A percentile compares a stretch with the other conserved stretches of the same genome.
These are phyloP conservation scores for Penicillium manginii DNA, from an alignment of 495 filamentous ascomycete species.

Conservation along the genomic window DNA sequence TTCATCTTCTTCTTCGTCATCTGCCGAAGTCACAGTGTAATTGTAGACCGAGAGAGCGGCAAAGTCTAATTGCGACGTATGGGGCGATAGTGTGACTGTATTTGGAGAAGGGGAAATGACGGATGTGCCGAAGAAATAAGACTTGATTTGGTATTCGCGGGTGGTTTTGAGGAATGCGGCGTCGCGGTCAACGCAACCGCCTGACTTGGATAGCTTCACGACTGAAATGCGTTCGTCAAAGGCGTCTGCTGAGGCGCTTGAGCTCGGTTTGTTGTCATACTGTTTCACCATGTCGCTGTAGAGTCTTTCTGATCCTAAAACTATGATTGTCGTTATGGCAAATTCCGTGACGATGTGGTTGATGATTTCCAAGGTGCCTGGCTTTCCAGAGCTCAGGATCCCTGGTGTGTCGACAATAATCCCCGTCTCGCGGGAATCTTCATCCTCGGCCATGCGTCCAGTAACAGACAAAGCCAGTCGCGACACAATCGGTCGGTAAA, in stretches of 20 bases:
- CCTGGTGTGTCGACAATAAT: constrained; percentile 88
- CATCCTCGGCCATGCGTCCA: constrained; percentile 78
- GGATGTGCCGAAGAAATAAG: constrained; percentile 90
- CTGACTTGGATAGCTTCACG: constrained; percentile 81
- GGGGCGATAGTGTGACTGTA: constrained; percentile 78
- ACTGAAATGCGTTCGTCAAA: constrained; percentile 68
- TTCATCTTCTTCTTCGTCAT: constrained; percentile 51
- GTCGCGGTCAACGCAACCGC: constrained; percentile 84
- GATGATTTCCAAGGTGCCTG: constrained; percentile 70
- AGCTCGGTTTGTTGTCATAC: constrained; percentile 67
- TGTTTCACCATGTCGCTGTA: constrained; percentile 76
- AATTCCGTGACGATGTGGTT: constrained; percentile 88
- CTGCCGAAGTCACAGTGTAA: constrained; percentile 48
- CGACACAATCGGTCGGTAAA: constrained; percentile 75
- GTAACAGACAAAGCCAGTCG: constrained; percentile 79
- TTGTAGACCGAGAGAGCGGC: constrained; percentile 71
- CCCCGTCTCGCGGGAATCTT: constrained; percentile 67
- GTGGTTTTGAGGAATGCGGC: constrained; percentile 70
- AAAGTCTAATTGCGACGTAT: constrained; percentile 79
- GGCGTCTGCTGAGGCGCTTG: constrained; percentile 45
- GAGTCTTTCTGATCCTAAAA: constrained; percentile 82
- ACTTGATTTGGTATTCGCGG: constrained; percentile 74
- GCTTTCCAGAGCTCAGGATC: constrained; percentile 61
- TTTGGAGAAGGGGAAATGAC: constrained; percentile 41
- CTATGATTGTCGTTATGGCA: constrained; percentile 77